Conservation (phyloP, 1,139 yeast species). For the Lodderomyces elongisporus region DNA sequence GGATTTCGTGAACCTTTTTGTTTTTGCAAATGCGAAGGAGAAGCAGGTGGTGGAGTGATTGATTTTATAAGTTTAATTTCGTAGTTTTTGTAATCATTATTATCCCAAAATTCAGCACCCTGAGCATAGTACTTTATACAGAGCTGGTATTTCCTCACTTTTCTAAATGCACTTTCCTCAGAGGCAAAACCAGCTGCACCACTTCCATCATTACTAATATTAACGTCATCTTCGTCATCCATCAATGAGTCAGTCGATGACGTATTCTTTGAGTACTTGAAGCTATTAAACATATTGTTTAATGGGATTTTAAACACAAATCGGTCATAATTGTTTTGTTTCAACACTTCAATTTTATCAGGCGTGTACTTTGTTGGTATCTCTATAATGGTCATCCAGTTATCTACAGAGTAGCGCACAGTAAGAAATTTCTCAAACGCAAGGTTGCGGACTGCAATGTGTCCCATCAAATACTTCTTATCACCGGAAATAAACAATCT, state of each 20-base stretch:
- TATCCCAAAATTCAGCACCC: conserved; percentile 70
- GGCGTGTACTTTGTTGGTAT: conserved; percentile 60
- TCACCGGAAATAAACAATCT: conserved; percentile 56
- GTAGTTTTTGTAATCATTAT: conserved; percentile 58
- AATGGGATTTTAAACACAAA: conserved; percentile 53
- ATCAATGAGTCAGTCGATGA: conserved; percentile 8
- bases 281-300: conserved; percentile 31
- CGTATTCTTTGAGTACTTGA: conserved; percentile 14
- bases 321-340: conserved; percentile 50
- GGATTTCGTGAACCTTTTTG: conserved; percentile 1
- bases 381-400: conserved; percentile 71
- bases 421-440: conserved; percentile 60
- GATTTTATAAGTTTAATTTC: conserved; percentile 41
- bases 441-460: conserved; percentile 67
- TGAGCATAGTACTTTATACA: conserved; percentile 56
- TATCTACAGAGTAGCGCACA: conserved; percentile 62
- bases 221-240: conserved; percentile 6
- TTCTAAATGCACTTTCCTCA: conserved; percentile 1
- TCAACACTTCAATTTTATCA: conserved; percentile 52
- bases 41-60: neutral
- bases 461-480: conserved; percentile 58
- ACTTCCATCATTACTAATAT: neutral
- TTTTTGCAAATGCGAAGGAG: neutral
- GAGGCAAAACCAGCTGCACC: neutral
- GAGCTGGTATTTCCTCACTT: conserved; percentile 31